Base-by-base conservation (phyloP, 75 land plant species). In the Pinus albicaulis region DNA sequence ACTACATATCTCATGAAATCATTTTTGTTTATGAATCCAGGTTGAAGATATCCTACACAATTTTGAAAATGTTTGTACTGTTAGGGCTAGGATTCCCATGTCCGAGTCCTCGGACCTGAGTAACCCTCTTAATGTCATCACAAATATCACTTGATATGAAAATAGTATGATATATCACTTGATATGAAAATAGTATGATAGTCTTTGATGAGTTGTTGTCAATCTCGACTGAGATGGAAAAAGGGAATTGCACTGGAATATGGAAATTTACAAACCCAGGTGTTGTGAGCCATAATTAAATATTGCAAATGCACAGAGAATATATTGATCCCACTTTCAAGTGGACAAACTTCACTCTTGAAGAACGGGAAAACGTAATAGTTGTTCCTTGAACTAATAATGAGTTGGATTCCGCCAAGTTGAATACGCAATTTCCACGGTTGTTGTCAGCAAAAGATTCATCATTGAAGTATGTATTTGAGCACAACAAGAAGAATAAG, bases 261-360 rank as follows among this genome's bases (percentile, higher is more conserved):
- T 88, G 88, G 85, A 88, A 88, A 59, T 88, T 88, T 78, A 88
- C 90, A n/a, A 88, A 88, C 75, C 88, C 90, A 11, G 88, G 88
- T 24, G 86, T 76, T 31, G 86, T 86, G 52, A 85, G 84, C 70
- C 92, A 90, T 55, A 90, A 90, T 72, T 90, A 90, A 82, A 85
- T 88, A 48, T 73, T 90, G 76, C 88, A 90, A 85, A 90, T 90
- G 90, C 83, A 90, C 78, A 85, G 80, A 78, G 73, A 77, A 28
- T 88, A 83, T 76, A 83, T 90, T 26, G 92, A 90, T 66, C 87
- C 88, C 1, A 72, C 36, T n/a, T 86, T 90, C 76, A 83, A 77
- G 13, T 90, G 88, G 88, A 44, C 20, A 52, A 90, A 90, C 64
- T 90, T 90, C 72, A 79, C 88, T 11, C 75, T 88, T 16, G 90